Conservation (phyloP, 768 basidiomycete genomes). For the Pleurotus pulmonarius region DNA sequence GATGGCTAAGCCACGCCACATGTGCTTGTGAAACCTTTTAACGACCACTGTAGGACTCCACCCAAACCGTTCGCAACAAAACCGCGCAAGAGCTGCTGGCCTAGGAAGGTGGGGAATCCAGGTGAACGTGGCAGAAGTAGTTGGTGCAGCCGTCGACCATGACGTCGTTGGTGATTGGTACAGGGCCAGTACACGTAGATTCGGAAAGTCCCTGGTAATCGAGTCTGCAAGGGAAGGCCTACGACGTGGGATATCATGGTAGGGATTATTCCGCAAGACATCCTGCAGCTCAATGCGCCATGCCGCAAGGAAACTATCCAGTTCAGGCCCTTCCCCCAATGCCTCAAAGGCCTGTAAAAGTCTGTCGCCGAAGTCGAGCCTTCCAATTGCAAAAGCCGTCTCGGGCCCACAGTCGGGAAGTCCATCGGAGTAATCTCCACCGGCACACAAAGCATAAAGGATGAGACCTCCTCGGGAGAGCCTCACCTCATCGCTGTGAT, state of each 20-base stretch:
- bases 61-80: neutral
- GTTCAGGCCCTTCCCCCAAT: neutral
- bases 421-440: constrained; percentile 9
- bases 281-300: constrained; percentile 9
- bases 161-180: constrained; percentile 32
- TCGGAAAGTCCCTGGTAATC: constrained; percentile 27
- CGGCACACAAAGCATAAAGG: neutral
- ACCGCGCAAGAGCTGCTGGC: neutral
- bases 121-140: neutral
- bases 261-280: constrained; percentile 8
- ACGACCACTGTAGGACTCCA: neutral
- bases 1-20: neutral
- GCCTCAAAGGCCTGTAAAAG: constrained; percentile 19
- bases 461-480: neutral
- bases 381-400: neutral
- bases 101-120: neutral
- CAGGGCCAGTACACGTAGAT: constrained; percentile 27
- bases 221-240: constrained; percentile 20
- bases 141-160: neutral
- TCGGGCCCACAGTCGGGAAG: constrained; percentile 16
- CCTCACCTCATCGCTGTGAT: neutral
- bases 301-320: constrained; percentile 2
- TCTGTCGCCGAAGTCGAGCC: constrained; percentile 28
- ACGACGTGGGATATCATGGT: constrained; percentile 18
- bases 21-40: neutral